Conservation (phyloP, 345 rosid genomes). For the Brassica carinata region DNA sequence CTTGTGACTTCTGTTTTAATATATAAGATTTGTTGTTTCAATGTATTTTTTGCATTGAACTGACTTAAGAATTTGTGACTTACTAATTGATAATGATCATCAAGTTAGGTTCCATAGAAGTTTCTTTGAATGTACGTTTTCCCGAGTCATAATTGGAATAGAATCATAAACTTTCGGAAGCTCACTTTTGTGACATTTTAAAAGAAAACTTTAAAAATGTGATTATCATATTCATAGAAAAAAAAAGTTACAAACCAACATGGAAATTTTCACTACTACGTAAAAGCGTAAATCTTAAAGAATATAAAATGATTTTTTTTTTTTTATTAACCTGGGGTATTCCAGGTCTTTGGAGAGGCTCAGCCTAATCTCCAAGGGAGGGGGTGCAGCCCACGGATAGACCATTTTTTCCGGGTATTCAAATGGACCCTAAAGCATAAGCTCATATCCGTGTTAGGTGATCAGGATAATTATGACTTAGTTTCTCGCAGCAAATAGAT, state of each 20-base stretch:
- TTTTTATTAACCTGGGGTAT: too few species aligned
- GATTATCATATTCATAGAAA: not conserved
- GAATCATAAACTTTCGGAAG: not conserved
- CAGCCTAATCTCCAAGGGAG: too few species aligned
- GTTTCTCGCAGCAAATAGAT: too few species aligned
- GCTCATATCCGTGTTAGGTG: too few species aligned
- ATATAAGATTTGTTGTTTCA: not conserved
- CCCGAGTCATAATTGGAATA: not conserved
- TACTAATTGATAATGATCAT: not conserved
- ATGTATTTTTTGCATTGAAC: not conserved
- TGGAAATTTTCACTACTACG: not conserved
- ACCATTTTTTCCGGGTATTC: fast-evolving
- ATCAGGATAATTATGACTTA: too few species aligned
- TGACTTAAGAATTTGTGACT: not conserved
- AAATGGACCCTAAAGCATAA: too few species aligned
- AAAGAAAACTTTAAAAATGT: not conserved
- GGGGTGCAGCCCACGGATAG: too few species aligned
- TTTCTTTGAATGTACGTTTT: not conserved
- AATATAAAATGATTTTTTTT: too few species aligned
- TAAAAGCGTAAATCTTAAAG: not conserved
- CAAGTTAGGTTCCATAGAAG: not conserved
- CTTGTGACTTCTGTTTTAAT: too few species aligned
- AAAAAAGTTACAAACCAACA: too few species aligned
- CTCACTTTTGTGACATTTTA: not conserved
- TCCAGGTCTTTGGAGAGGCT: too few species aligned